Evolutionary conservation across 164 flowering plant genomes (phyloP).

Genomic region (Amborella trichopoda): DNA sequence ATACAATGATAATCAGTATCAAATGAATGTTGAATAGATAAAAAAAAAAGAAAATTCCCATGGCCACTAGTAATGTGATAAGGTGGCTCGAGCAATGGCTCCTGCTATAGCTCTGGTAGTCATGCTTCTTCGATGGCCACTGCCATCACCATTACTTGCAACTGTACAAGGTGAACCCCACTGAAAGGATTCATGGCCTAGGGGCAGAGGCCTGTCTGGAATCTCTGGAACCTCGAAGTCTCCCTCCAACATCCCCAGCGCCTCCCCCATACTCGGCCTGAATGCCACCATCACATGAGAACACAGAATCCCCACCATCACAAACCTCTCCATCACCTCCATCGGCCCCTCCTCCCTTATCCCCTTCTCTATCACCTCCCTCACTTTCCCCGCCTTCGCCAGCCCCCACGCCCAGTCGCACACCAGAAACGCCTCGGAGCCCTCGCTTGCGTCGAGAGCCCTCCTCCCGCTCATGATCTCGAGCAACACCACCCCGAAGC

Average conservation of each 20-base stretch:
- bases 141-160: too few relatives aligned
- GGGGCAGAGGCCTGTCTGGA: slow-evolving; percentile 64
- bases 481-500: slow-evolving; percentile 68
- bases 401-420: slow-evolving; percentile 86
- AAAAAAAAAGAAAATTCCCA: too few relatives aligned
- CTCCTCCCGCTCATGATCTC: slow-evolving; percentile 82
- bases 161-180: too few relatives aligned
- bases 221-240: slow-evolving; percentile 74
- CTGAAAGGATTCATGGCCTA: slow-evolving; percentile 34
- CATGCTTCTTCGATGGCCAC: too few relatives aligned
- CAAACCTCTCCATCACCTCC: slow-evolving; percentile 57
- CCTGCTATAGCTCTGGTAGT: too few relatives aligned
- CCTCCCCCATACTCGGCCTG: slow-evolving; percentile 65
- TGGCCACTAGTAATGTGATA: too few relatives aligned
- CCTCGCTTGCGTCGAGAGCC: slow-evolving; percentile 48
- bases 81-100: too few relatives aligned
- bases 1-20: too few relatives aligned
- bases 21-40: too few relatives aligned
- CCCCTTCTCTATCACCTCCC: slow-evolving; percentile 37
- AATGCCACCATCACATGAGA: slow-evolving; percentile 87
- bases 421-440: slow-evolving; percentile 31
- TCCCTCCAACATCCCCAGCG: slow-evolving; percentile 79
- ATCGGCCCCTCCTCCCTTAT: slow-evolving; percentile 33
- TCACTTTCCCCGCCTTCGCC: slow-evolving; percentile 44
- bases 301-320: slow-evolving; percentile 69